Evolutionary conservation across 345 rosid genomes (phyloP), one percentile per base, ranked within the genome.

Genomic region (Linum trigynum): DNA sequence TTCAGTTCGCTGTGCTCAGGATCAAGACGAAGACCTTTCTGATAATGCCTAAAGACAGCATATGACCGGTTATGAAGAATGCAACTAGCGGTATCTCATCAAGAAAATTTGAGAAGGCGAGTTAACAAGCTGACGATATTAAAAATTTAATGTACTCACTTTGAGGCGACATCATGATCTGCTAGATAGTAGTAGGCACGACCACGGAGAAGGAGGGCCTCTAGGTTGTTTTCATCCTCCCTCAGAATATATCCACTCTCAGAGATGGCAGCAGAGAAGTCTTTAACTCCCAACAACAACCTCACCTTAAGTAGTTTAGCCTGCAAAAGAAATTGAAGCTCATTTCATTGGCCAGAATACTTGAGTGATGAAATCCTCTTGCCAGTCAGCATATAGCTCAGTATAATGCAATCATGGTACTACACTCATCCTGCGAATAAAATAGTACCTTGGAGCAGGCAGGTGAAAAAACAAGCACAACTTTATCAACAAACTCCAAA

Each of bases 111-210:
- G 4, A 36, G 17, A 15, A 11, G 59, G 23, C 14, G 3, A 5
- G 10, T n/a, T 2, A 23, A 37, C 11, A 35, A 35, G 35, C 7
- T 32, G 35, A 12, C 7, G 10, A 39, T 10, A 48, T 48, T 15
- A 14, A 23, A 23, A 51, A 56, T 59, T 38, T 39, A 60, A 17
- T 3, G 38, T 57, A 80, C 64, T 66, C 61, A 94, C 99, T 92
- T 89, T 70, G 83, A 81, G 41, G 99, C 99, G 76, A 95, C 85
- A 70, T 95, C 99, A 67, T 91, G 99, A 81, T 91, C 99, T 61
- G 97, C 97, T 73, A 95, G 81, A 86, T 91, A 95, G 68, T 91
- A 95, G 73, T 91, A 95, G 65, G 95, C 99, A 80, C 92, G 92
- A 59, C 99, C 99, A 69, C 99, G 96, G 56, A 87, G 90, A 64